Evolutionary conservation across 306 rosid species (phyloP).

Genomic region (Ceratonia siliqua): DNA sequence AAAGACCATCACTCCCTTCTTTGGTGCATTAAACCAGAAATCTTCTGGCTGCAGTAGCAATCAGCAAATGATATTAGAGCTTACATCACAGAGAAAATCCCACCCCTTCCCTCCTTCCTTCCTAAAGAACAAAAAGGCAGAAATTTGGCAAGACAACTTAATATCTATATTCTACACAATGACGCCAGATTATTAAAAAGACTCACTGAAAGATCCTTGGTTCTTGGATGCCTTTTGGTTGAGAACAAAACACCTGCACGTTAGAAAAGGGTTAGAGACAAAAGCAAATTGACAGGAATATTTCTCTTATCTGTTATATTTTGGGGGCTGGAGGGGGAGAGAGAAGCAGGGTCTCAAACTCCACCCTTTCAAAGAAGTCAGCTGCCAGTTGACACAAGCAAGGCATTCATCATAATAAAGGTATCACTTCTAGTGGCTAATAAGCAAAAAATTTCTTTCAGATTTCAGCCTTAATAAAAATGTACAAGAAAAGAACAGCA

Average conservation of each 20-base stretch:
- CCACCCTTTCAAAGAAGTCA: conserved; percentile 21
- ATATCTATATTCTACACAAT: conserved; percentile 16
- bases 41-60: conserved; percentile 76
- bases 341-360: conserved; percentile 13
- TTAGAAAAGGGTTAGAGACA: conserved; percentile 32
- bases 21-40: conserved; percentile 94
- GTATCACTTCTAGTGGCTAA: neutral
- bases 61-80: conserved; percentile 7
- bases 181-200: conserved; percentile 31
- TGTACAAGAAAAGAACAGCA: neutral
- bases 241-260: conserved; percentile 88
- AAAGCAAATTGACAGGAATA: conserved; percentile 22
- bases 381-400: conserved; percentile 20
- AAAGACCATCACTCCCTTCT: conserved; percentile 98
- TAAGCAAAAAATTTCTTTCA: neutral
- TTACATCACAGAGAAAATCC: conserved; percentile 26
- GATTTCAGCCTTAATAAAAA: neutral
- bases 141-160: conserved; percentile 27
- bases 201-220: conserved; percentile 90
- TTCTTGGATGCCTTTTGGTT: conserved; percentile 86
- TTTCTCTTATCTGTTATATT: neutral
- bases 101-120: conserved; percentile 10
- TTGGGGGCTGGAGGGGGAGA: no score
- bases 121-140: neutral
- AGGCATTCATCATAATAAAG: no score